phyloP scores from a whole-genome alignment of 2,329 filamentous ascomycete genomes.

The Claviceps capensis region DNA sequence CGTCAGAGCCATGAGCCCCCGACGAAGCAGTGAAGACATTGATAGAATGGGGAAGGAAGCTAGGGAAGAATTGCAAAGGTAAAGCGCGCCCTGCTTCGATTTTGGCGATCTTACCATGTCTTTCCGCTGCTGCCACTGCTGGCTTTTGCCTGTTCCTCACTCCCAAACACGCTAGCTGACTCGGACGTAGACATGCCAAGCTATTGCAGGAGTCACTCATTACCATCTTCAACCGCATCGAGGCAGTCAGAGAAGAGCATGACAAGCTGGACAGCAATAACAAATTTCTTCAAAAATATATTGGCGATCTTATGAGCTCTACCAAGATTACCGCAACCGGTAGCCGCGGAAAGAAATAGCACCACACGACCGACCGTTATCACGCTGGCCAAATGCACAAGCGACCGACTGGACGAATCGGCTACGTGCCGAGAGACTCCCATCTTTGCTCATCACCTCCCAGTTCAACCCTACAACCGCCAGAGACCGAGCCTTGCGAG shows the following conservation, averaged over 20 bases:
- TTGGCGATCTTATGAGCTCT: slow-evolving; percentile 88
- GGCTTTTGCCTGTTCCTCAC: neutral
- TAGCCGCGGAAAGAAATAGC: slow-evolving; percentile 38
- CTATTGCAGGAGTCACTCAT: slow-evolving; percentile 78
- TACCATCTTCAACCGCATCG: slow-evolving; percentile 83
- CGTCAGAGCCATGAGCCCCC: slow-evolving; percentile 86
- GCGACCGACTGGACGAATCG: neutral
- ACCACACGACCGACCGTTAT: neutral
- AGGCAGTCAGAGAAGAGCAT: slow-evolving; percentile 86
- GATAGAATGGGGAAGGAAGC: slow-evolving; percentile 78
- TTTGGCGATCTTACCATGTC: neutral
- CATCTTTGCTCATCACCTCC: neutral
- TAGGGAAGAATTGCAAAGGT: slow-evolving; percentile 49
- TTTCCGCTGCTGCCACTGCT: too few relatives aligned
- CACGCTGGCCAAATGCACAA: neutral
- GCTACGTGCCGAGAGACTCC: neutral
- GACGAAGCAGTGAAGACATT: slow-evolving; percentile 80
- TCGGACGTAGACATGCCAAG: slow-evolving; percentile 59
- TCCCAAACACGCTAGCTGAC: neutral
- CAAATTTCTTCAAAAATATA: slow-evolving; percentile 95
- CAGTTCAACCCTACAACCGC: neutral
- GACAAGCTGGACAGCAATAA: slow-evolving; percentile 96
- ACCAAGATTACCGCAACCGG: slow-evolving; percentile 53
- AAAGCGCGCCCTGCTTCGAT: slow-evolving; percentile 9
- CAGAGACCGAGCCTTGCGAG: neutral